Evolutionary conservation across 345 rosid genomes (phyloP).

Genomic region (Barbarea vulgaris): DNA sequence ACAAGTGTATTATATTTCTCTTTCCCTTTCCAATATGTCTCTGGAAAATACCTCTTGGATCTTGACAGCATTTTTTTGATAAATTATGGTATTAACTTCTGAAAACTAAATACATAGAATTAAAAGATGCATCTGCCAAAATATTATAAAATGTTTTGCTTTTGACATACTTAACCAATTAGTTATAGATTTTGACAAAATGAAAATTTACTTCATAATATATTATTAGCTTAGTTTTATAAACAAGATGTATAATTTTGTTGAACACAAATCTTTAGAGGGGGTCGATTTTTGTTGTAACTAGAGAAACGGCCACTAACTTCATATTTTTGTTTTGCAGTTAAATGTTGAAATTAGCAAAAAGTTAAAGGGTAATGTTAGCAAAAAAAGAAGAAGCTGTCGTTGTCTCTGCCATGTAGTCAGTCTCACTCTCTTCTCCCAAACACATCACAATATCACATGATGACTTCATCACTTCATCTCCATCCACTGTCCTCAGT

Average conservation of each 20-base stretch:
- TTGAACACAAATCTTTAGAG: no score
- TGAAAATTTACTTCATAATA: no score
- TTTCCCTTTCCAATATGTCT: neutral
- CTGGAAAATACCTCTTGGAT: neutral
- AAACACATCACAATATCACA: conserved; percentile 30
- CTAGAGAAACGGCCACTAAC: no score
- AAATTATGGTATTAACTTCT: neutral
- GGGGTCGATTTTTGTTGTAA: no score
- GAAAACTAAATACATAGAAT: conserved; percentile 8
- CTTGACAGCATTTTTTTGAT: neutral
- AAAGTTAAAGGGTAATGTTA: neutral
- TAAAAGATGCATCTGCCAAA: conserved; percentile 6
- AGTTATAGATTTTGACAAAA: conserved; percentile 12
- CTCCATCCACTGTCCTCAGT: neutral
- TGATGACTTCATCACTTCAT: conserved; percentile 22
- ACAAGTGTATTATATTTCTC: neutral
- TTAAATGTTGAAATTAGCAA: neutral
- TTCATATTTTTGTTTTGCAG: neutral
- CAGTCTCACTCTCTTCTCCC: neutral
- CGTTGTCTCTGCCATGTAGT: conserved; percentile 25
- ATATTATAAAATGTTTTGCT: conserved; percentile 1
- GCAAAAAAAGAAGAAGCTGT: neutral
- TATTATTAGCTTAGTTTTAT: no score
- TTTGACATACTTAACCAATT: conserved; percentile 22
- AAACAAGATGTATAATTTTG: no score